Conservation (phyloP, 225 moss, liverwort and hornwort species). For the Pseudoscleropodium purum region DNA sequence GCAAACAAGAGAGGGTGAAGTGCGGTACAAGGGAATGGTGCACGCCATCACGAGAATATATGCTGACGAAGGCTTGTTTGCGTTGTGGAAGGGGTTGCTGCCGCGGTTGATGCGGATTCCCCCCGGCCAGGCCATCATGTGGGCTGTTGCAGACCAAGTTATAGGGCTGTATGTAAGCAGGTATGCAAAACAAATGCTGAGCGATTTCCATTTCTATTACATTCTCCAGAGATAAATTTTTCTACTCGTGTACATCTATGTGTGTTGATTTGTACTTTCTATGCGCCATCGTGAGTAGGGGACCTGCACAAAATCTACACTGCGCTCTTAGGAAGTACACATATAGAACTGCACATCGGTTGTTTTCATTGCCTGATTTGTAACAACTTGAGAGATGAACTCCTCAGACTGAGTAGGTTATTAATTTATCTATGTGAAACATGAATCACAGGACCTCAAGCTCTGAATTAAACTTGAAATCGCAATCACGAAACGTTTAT, state of each 20-base stretch:
- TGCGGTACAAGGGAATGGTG: slow-evolving; percentile 59
- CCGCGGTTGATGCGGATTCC: slow-evolving; percentile 80
- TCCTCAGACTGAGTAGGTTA: background rate
- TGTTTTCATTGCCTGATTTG: background rate
- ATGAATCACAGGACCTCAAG: background rate
- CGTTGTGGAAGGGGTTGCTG: slow-evolving; percentile 81
- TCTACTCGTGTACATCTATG: background rate
- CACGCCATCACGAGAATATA: slow-evolving; percentile 49
- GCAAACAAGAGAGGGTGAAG: slow-evolving; percentile 30
- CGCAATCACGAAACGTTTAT: background rate
- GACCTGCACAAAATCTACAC: background rate
- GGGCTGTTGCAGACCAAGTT: slow-evolving; percentile 85
- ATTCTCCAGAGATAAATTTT: background rate
- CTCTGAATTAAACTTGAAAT: background rate
- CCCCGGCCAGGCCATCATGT: slow-evolving; percentile 84
- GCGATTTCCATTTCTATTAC: background rate
- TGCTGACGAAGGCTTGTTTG: slow-evolving; percentile 59
- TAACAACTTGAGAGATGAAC: background rate
- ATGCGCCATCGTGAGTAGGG: background rate
- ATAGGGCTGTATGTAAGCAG: slow-evolving; percentile 28
- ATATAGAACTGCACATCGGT: background rate
- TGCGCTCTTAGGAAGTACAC: background rate
- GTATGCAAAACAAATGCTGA: background rate
- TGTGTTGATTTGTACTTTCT: background rate
- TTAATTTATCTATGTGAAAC: background rate